These are phyloP conservation scores for Dittrichia graveolens DNA, from an alignment of 129 eudicot genomes.

Conservation along the genomic window DNA sequence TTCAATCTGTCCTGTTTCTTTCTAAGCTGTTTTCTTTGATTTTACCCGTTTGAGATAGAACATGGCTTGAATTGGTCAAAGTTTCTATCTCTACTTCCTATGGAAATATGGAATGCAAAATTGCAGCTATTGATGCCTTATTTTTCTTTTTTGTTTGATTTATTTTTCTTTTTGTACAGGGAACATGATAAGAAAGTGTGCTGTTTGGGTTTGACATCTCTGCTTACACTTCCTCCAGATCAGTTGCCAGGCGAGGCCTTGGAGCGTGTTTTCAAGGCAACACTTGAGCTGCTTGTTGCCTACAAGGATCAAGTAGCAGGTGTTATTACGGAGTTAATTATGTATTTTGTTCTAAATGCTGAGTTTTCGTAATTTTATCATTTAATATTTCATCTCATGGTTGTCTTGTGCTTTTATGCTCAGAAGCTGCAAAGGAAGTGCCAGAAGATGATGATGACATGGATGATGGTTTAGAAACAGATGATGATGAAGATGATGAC, in stretches of 20 bases:
- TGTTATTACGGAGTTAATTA: slow-evolving; percentile 10
- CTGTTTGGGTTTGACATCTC: slow-evolving; percentile 91
- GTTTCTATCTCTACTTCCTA: neutral
- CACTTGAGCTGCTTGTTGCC: slow-evolving; percentile 90
- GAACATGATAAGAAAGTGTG: slow-evolving; percentile 91
- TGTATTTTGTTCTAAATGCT: neutral
- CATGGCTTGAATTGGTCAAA: neutral
- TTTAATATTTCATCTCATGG: slow-evolving; percentile 1
- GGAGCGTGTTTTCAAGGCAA: slow-evolving; percentile 88
- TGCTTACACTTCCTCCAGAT: slow-evolving; percentile 80
- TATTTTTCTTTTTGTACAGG: slow-evolving; percentile 35
- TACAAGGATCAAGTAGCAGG: slow-evolving; percentile 98
- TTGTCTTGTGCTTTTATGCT: slow-evolving; percentile 1
- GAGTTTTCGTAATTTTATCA: neutral
- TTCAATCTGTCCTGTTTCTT: neutral
- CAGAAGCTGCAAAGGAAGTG: slow-evolving; percentile 74
- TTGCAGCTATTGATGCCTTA: slow-evolving; percentile 1
- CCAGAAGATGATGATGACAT: slow-evolving; percentile 72
- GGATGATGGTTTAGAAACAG: slow-evolving; percentile 74
- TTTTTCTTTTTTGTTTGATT: neutral
- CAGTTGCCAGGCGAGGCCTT: slow-evolving; percentile 90
- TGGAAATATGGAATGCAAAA: slow-evolving; percentile 4
- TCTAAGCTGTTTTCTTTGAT: neutral
- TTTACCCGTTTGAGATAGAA: neutral
- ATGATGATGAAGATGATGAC: slow-evolving; percentile 65